A percentile compares a stretch with the other conserved stretches of the same genome.
Conservation (phyloP, 371 early-diverging fungal species). For the Mortierella sp. region DNA sequence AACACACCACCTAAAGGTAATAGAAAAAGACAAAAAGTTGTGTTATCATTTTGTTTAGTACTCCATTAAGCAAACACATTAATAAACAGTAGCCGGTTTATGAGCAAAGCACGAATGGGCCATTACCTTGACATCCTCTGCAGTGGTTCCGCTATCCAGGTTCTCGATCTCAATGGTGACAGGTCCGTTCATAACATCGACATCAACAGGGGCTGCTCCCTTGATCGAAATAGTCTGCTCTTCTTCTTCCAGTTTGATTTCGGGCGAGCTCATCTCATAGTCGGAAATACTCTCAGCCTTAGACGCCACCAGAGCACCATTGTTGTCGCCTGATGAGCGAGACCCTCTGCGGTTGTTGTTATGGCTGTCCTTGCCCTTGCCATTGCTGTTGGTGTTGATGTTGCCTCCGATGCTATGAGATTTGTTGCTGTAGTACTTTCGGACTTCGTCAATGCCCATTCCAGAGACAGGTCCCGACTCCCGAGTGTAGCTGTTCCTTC, state of each 20-base stretch:
- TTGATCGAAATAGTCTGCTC: constrained; percentile 58
- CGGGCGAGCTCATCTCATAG: neutral
- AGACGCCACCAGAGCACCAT: neutral
- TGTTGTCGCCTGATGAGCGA: neutral
- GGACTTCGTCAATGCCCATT: constrained; percentile 20
- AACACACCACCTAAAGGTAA: constrained; percentile 45
- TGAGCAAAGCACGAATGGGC: neutral
- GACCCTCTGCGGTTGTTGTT: neutral
- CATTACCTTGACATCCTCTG: constrained; percentile 71
- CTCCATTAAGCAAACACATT: neutral
- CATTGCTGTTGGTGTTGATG: constrained; percentile 2
- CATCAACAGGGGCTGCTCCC: constrained; percentile 40
- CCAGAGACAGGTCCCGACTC: constrained; percentile 12
- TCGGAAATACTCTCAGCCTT: neutral
- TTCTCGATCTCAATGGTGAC: constrained; percentile 69
- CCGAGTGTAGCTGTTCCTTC: neutral
- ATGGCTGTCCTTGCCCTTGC: neutral
- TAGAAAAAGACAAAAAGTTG: neutral
- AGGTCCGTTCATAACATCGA: constrained; percentile 55
- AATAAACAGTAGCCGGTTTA: neutral
- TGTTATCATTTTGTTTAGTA: neutral
- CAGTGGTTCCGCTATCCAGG: constrained; percentile 67
- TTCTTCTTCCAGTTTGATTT: neutral
- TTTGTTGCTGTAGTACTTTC: constrained; percentile 16
- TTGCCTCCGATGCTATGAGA: constrained; percentile 16